Evolutionary conservation across 2,329 filamentous ascomycete species (phyloP).

Genomic region (Clonostachys rosea): DNA sequence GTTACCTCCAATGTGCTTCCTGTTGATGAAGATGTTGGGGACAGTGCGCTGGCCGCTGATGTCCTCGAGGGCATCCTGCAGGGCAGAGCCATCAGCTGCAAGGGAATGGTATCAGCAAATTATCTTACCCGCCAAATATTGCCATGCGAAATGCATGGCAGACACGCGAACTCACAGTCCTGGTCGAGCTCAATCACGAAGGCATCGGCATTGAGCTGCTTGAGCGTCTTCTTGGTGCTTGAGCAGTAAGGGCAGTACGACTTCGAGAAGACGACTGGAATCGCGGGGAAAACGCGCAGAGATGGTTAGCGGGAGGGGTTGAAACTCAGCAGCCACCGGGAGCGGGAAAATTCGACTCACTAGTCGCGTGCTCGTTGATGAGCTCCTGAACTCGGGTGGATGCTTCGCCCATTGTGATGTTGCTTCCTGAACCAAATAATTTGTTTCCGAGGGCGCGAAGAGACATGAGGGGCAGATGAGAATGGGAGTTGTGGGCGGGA

Average conservation of each 20-base stretch:
- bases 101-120: constrained; percentile 8
- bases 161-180: constrained; percentile 54
- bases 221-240: constrained; percentile 71
- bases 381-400: constrained; percentile 50
- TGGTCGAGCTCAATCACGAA: constrained; percentile 79
- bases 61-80: constrained; percentile 79
- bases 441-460: no score
- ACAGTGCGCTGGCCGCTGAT: constrained; percentile 84
- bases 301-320: background rate
- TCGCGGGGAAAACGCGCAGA: background rate
- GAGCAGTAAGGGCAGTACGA: constrained; percentile 93
- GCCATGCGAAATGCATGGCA: background rate
- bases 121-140: background rate
- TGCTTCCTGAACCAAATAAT: constrained; percentile 1
- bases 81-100: constrained; percentile 72
- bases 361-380: constrained; percentile 85
- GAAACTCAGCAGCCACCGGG: background rate
- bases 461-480: no score
- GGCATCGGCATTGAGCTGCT: constrained; percentile 66
- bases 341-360: constrained; percentile 42
- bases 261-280: constrained; percentile 88
- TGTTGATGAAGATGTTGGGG: constrained; percentile 89
- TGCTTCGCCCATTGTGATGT: constrained; percentile 1
- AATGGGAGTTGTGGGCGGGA: no score
- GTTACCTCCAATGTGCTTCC: constrained; percentile 95